These are phyloP conservation scores for Porodaedalea pini DNA, from an alignment of 1,284 basidiomycete genomes.

Conservation along the genomic window DNA sequence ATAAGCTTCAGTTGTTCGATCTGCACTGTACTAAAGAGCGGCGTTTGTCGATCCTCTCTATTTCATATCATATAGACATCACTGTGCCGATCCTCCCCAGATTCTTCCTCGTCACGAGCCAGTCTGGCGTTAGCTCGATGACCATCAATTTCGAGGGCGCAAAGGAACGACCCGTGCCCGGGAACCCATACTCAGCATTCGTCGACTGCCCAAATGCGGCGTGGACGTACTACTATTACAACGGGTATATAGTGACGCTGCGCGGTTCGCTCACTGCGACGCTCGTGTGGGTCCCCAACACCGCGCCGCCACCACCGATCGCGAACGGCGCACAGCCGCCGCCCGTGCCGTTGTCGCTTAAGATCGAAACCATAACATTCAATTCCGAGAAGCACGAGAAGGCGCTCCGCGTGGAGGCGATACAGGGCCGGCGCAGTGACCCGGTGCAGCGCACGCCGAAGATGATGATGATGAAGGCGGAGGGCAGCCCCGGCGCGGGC, in stretches of 20 bases:
- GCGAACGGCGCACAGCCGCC: conserved; percentile 23
- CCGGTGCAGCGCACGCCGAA: conserved; percentile 41
- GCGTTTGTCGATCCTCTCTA: conserved; percentile 3
- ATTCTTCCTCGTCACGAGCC: conserved; percentile 75
- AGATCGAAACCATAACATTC: conserved; percentile 67
- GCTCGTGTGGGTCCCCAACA: conserved; percentile 45
- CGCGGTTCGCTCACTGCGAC: conserved; percentile 61
- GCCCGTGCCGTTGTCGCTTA: conserved; percentile 36
- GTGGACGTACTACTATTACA: conserved; percentile 74
- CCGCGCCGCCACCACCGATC: conserved; percentile 20
- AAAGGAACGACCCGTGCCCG: conserved; percentile 50
- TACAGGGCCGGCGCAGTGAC: conserved; percentile 46
- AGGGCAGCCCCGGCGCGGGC: conserved; percentile 16
- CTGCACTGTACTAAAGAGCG: neutral
- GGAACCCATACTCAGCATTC: conserved; percentile 27
- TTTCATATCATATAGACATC: conserved; percentile 49
- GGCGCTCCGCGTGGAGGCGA: conserved; percentile 56
- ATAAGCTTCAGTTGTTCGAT: neutral
- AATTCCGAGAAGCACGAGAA: conserved; percentile 69
- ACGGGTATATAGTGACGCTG: conserved; percentile 70
- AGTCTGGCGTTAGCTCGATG: conserved; percentile 78
- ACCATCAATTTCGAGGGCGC: conserved; percentile 66
- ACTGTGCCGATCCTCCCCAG: conserved; percentile 72
- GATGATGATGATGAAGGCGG: conserved; percentile 32
- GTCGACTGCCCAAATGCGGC: conserved; percentile 65